Percentiles rank a stretch among this genome's conserved stretches.
Evolutionary conservation across 495 filamentous ascomycete species (phyloP).

Genomic region (Tuber microsphaerosporum): DNA sequence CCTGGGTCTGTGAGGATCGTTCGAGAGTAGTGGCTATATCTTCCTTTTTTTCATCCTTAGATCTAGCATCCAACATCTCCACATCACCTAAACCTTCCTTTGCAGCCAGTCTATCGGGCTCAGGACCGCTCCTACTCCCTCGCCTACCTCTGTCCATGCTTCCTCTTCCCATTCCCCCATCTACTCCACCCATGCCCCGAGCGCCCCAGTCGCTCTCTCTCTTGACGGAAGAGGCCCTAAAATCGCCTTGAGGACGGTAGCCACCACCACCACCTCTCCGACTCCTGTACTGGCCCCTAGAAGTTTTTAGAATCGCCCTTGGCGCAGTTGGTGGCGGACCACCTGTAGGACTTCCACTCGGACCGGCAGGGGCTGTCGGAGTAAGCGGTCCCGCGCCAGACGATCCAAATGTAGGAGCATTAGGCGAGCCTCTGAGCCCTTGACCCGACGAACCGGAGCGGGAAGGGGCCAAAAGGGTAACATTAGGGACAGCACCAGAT

Average conservation of each 20-base stretch:
- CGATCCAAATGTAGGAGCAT: constrained; percentile 19
- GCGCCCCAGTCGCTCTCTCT: constrained; percentile 24
- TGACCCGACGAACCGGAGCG: constrained; percentile 34
- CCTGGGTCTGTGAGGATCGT: constrained; percentile 9
- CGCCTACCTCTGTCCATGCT: constrained; percentile 19
- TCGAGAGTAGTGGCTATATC: constrained; percentile 19
- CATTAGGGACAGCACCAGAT: constrained; percentile 13
- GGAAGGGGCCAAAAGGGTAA: constrained; percentile 25
- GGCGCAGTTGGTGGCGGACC: constrained; percentile 36
- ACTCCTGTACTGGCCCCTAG: constrained; percentile 3
- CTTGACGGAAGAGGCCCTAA: constrained; percentile 20
- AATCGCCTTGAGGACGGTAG: constrained; percentile 10
- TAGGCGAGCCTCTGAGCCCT: constrained; percentile 27
- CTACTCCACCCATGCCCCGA: constrained; percentile 16
- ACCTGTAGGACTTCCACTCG: constrained; percentile 29
- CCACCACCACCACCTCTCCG: neutral
- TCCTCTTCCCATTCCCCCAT: constrained; percentile 21
- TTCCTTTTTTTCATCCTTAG: constrained; percentile 32
- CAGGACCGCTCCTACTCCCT: constrained; percentile 22
- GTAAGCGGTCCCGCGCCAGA: constrained; percentile 21
- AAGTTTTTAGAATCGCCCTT: constrained; percentile 17
- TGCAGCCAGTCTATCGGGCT: constrained; percentile 14
- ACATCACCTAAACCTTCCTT: constrained; percentile 25
- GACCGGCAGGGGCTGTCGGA: constrained; percentile 22
- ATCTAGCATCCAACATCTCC: constrained; percentile 29